Percentiles rank a stretch among this genome's conserved stretches.
Evolutionary conservation across 768 basidiomycete genomes (phyloP).

Genomic region (Kwoniella pini): DNA sequence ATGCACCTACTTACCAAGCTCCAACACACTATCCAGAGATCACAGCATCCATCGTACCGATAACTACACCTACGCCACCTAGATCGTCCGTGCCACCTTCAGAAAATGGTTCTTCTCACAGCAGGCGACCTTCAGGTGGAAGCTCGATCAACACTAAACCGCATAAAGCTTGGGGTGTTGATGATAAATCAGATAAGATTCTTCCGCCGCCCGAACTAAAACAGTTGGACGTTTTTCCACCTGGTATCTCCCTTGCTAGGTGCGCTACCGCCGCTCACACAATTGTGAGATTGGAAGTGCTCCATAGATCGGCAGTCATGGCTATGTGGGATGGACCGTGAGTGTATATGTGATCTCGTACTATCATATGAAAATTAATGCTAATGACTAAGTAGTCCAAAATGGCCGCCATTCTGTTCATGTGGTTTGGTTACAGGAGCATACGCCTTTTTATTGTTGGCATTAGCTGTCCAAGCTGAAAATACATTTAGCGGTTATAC

Average conservation of each 20-base stretch:
- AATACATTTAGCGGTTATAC: slow-evolving; percentile 23
- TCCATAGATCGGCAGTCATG: slow-evolving; percentile 50
- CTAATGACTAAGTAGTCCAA: slow-evolving; percentile 34
- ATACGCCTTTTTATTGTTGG: slow-evolving; percentile 52
- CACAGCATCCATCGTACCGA: slow-evolving; percentile 14
- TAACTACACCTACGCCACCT: slow-evolving; percentile 15
- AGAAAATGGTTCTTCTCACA: neutral
- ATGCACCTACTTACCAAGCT: slow-evolving; percentile 21
- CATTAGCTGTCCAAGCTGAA: slow-evolving; percentile 51
- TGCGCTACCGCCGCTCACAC: slow-evolving; percentile 53
- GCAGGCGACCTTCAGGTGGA: slow-evolving; percentile 2
- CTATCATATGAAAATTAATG: neutral
- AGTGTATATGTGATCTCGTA: slow-evolving; percentile 14
- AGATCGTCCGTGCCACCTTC: neutral
- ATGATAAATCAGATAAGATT: slow-evolving; percentile 31
- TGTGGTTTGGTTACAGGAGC: slow-evolving; percentile 53
- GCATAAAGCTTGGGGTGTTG: slow-evolving; percentile 54
- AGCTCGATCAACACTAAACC: slow-evolving; percentile 19
- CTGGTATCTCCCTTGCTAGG: slow-evolving; percentile 48
- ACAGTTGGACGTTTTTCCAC: slow-evolving; percentile 43
- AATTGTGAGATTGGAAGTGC: slow-evolving; percentile 51
- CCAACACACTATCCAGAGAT: slow-evolving; percentile 32
- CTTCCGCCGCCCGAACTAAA: slow-evolving; percentile 14
- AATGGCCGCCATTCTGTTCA: slow-evolving; percentile 53
- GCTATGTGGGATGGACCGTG: slow-evolving; percentile 51